Evolutionary conservation across 768 basidiomycete species (phyloP), one percentile per base, ranked within the genome.

Genomic region (Naganishia vishniacii): DNA sequence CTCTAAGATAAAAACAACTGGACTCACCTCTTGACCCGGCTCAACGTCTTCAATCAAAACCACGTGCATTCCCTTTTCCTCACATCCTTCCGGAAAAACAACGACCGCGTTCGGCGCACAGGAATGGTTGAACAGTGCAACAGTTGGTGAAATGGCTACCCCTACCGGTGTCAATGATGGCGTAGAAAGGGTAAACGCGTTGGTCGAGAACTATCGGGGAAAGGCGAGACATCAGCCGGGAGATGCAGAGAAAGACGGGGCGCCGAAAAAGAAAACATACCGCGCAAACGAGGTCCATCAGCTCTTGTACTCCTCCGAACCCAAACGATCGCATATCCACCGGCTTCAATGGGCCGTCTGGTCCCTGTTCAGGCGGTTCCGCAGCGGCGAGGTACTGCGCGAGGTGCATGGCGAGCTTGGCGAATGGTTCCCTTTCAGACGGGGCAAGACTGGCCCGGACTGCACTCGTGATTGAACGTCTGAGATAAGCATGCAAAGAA

Each of bases 181-280:
- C 0, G 86, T 83, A 0, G 91, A 86, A 11, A 95, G 78, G 0
- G 92, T 87, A 72, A 97, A 88, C 0, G 94, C 87, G 74, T 99
- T 99, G 7, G 89, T 88, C 11, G 85, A 84, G 73, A 97, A 92
- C 92, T 98, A 67, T 32, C 11, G 7, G 9, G 31, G 7, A 6
- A 37, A 28, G 8, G n/a, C n/a, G n/a, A n/a, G n/a, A n/a, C n/a
- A n/a, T n/a, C n/a, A n/a, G n/a, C n/a, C n/a, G n/a, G n/a, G n/a
- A n/a, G 20, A 16, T 18, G 16, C 25, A 12, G 53, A 8, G 16
- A 1, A 15, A 37, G 20, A 12, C 3, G 12, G 37, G 25, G 53
- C 34, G 12, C 8, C n/a, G n/a, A 25, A 8, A 3, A 13, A n/a
- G n/a, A n/a, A 18, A 4, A 69, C 71, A 40, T 41, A 77, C 78